Conservation (phyloP, 2,329 filamentous ascomycete species). For the Scolecobasidium constrictum region DNA sequence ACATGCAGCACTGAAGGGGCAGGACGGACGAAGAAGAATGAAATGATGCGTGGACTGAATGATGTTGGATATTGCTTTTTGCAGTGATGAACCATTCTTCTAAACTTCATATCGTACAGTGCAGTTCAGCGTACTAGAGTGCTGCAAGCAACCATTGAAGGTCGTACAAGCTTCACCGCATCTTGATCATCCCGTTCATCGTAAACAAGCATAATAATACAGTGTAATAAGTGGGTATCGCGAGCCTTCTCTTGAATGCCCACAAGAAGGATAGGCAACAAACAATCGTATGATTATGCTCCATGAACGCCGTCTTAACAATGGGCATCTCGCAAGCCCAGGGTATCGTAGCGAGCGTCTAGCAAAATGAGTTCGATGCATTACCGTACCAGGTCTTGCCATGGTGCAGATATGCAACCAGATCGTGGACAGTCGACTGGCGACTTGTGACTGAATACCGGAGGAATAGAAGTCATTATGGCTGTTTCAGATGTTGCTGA, state of each 20-base stretch:
- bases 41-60: too few relatives aligned
- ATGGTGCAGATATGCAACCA: too few relatives aligned
- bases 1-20: too few relatives aligned
- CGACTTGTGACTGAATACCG: background rate
- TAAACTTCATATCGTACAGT: too few relatives aligned
- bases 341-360: constrained; percentile 15
- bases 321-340: background rate
- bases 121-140: too few relatives aligned
- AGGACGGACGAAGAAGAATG: too few relatives aligned
- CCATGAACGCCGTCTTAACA: constrained; percentile 6
- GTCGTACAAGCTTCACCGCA: too few relatives aligned
- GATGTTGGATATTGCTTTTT: too few relatives aligned
- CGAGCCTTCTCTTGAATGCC: background rate
- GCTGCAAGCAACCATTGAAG: too few relatives aligned
- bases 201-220: constrained; percentile 8
- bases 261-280: background rate
- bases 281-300: background rate
- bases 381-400: too few relatives aligned
- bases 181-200: too few relatives aligned
- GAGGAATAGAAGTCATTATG: background rate
- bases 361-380: constrained; percentile 6
- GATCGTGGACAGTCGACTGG: background rate
- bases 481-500: background rate
- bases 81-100: too few relatives aligned
- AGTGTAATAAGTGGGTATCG: constrained; percentile 5